phyloP scores from a whole-genome alignment of 2,329 filamentous ascomycete genomes.

The Dactylonectria macrodidyma region DNA sequence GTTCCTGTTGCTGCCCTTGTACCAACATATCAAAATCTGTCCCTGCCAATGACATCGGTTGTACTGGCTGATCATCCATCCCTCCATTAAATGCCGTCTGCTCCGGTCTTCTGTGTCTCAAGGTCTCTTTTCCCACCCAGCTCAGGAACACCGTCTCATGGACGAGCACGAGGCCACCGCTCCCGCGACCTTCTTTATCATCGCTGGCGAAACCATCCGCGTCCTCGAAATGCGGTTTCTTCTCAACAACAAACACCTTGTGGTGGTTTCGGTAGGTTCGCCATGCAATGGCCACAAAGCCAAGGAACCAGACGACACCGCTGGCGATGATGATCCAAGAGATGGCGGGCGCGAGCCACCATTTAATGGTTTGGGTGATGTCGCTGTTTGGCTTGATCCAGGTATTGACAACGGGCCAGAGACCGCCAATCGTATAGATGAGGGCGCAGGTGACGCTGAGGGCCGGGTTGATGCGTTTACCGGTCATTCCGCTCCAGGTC shows the following conservation, averaged over 20 bases:
- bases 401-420: slow-evolving; percentile 52
- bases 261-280: slow-evolving; percentile 48
- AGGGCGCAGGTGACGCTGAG: slow-evolving; percentile 51
- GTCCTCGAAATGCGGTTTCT: slow-evolving; percentile 53
- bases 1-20: slow-evolving; percentile 31
- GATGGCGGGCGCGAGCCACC: slow-evolving; percentile 52
- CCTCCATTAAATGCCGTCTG: slow-evolving; percentile 24
- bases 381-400: slow-evolving; percentile 49
- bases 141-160: slow-evolving; percentile 56
- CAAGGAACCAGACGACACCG: slow-evolving; percentile 52
- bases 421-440: slow-evolving; percentile 51
- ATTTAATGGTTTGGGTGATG: slow-evolving; percentile 34
- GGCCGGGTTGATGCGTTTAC: slow-evolving; percentile 48
- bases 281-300: slow-evolving; percentile 51
- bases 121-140: slow-evolving; percentile 52
- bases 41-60: slow-evolving; percentile 36
- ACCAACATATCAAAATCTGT: slow-evolving; percentile 47
- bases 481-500: slow-evolving; percentile 53
- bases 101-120: slow-evolving; percentile 34
- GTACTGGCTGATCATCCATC: slow-evolving; percentile 9
- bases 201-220: slow-evolving; percentile 37
- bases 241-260: slow-evolving; percentile 53
- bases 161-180: slow-evolving; percentile 51
- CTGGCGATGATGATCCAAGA: slow-evolving; percentile 50
- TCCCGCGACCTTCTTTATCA: slow-evolving; percentile 36